These are phyloP conservation scores for Lodderomyces jiufengensis DNA, from an alignment of 1,139 yeast species.

Conservation along the genomic window DNA sequence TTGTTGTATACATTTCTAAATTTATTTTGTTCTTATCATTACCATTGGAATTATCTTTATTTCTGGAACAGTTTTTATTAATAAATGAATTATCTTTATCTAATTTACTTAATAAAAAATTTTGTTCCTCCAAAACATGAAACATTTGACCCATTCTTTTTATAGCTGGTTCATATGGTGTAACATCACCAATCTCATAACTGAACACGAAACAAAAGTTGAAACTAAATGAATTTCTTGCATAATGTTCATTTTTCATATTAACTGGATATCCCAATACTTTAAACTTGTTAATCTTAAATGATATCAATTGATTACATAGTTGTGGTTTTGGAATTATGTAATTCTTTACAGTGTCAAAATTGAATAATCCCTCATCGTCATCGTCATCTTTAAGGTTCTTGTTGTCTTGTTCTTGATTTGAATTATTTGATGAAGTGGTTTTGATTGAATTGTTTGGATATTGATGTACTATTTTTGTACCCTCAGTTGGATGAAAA, in stretches of 20 bases:
- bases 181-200: constrained; percentile 66
- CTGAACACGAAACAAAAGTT: constrained; percentile 90
- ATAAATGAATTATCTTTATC: constrained; percentile 32
- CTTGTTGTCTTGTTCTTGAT: not conserved
- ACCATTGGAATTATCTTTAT: constrained; percentile 2
- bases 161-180: constrained; percentile 84
- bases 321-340: constrained; percentile 91
- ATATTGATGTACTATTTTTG: constrained; percentile 89
- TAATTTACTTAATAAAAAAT: constrained; percentile 62
- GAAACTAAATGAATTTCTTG: constrained; percentile 88
- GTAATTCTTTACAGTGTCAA: constrained; percentile 83
- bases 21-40: constrained; percentile 8
- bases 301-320: constrained; percentile 75
- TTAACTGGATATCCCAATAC: constrained; percentile 91
- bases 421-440: not conserved
- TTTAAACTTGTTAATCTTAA: constrained; percentile 66
- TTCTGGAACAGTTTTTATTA: constrained; percentile 22
- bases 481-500: constrained; percentile 93
- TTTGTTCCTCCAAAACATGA: constrained; percentile 86
- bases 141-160: constrained; percentile 86
- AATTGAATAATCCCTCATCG: constrained; percentile 52
- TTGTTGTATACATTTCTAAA: constrained; percentile 6
- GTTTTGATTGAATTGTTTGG: constrained; percentile 52
- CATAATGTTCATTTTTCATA: constrained; percentile 69
- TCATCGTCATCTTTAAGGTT: constrained; percentile 6